Base-by-base conservation (phyloP, 2,329 filamentous ascomycete genomes). In the Penicillium sp. region DNA sequence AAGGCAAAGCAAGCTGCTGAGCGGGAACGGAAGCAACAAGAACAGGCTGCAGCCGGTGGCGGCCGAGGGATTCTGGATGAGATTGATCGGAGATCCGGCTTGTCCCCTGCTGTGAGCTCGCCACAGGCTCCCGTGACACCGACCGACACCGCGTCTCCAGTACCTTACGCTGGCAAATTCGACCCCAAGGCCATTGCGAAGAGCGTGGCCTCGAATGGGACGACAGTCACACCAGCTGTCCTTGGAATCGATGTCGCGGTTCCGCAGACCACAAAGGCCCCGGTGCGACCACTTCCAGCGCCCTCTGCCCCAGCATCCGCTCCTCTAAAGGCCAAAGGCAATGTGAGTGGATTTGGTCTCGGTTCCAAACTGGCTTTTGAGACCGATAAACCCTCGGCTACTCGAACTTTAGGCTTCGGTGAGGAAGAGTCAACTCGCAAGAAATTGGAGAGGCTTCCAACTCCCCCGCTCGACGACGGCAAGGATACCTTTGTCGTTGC, bases 401-500 rank as follows among this genome's bases (percentile, higher is more conserved):
- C 92, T 73, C 89, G 89, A 68, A 92, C 91, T 63, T 82, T 96
- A 24, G 89, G 93, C 69, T 89, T 97, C 70, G 93, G 91, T 63
- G 94, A 97, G 72, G 94, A 97, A 71, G 92, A 96, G 71, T 89
- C 88, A 35, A 90, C 89, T 2, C 89, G 91, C 73, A 91, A 93
- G 75, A 97, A 96, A 81, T 86, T 99, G 67, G 92, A 92, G 74
- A 95, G 93, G 79, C 88, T 99, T 63, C 93, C 94, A 61, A 89
- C 89, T 67, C 87, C 91, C 62, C 86, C 89, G 58, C 82, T 91
- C 58, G 86, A 89, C 72, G 85, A 85, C 68, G 79, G 83, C 64
- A 86, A 89, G 66, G 78, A 82, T 65, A 79, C 68, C 85, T 88
- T 80, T 75, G 85, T 88, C 75, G 83, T 83, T 61, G 68, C 59